Percentiles rank a stretch among this genome's conserved stretches.
Evolutionary conservation across 495 filamentous ascomycete genomes (phyloP).

Genomic region (Talaromyces ruber): DNA sequence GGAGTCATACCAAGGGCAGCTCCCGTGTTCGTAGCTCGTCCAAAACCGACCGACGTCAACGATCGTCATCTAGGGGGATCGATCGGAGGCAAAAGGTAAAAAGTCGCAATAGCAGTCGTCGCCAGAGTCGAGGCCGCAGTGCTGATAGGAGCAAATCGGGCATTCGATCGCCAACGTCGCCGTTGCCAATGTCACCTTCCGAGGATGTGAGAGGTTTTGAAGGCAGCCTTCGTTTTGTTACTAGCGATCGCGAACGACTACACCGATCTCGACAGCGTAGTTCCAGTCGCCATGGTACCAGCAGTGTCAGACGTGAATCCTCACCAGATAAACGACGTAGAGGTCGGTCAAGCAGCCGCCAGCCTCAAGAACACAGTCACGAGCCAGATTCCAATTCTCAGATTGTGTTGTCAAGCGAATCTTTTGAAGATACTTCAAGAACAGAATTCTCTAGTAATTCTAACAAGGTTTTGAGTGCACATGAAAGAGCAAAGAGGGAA

Average conservation of each 20-base stretch:
- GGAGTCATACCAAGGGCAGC: slow-evolving; percentile 27
- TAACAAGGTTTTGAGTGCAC: slow-evolving; percentile 19
- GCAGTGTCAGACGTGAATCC: slow-evolving; percentile 31
- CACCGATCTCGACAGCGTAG: slow-evolving; percentile 54
- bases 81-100: slow-evolving; percentile 5
- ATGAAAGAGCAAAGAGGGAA: slow-evolving; percentile 53
- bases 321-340: slow-evolving; percentile 39
- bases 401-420: slow-evolving; percentile 1
- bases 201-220: slow-evolving; percentile 39
- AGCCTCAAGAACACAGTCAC: slow-evolving; percentile 12
- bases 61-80: slow-evolving; percentile 18
- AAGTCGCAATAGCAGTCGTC: slow-evolving; percentile 35
- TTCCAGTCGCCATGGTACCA: slow-evolving; percentile 29
- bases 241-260: slow-evolving; percentile 53
- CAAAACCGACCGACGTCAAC: slow-evolving; percentile 22
- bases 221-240: slow-evolving; percentile 50
- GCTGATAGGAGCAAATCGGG: slow-evolving; percentile 47
- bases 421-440: slow-evolving; percentile 9
- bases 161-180: slow-evolving; percentile 72
- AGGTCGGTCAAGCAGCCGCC: slow-evolving; percentile 41
- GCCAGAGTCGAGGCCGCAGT: slow-evolving; percentile 42
- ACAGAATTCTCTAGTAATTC: slow-evolving; percentile 9
- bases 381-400: slow-evolving; percentile 10
- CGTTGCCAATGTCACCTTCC: slow-evolving; percentile 56
- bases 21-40: slow-evolving; percentile 21